Evolutionary conservation across 441 rosid genomes (phyloP).

Genomic region (Mallotus japonicus): DNA sequence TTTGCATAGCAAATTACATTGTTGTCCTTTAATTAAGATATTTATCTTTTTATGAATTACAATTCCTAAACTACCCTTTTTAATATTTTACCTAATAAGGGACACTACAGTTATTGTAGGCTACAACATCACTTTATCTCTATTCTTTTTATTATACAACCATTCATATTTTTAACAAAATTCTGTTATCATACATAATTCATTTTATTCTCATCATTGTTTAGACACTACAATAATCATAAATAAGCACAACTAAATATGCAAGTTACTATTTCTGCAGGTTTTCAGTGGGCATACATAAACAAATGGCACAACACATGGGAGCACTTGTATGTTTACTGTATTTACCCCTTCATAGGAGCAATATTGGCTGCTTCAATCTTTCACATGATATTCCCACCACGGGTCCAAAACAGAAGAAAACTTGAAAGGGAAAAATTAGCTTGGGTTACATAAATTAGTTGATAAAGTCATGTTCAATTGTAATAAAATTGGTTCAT

Average conservation of each 20-base stretch:
- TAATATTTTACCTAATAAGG: too few relatives aligned
- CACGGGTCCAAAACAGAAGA: conserved; percentile 49
- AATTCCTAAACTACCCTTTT: too few relatives aligned
- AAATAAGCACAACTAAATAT: background rate
- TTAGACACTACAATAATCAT: background rate
- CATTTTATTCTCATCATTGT: background rate
- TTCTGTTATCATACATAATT: too few relatives aligned
- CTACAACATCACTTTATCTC: too few relatives aligned
- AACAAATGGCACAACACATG: conserved; percentile 76
- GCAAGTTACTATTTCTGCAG: background rate
- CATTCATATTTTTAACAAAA: too few relatives aligned
- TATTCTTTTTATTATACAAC: too few relatives aligned
- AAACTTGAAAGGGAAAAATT: conserved; percentile 37
- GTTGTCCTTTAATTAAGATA: too few relatives aligned
- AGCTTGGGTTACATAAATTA: background rate
- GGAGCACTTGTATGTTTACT: conserved; percentile 89
- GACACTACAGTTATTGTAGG: too few relatives aligned
- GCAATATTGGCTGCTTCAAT: conserved; percentile 70
- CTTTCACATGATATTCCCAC: conserved; percentile 63
- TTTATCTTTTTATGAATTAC: too few relatives aligned
- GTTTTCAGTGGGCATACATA: conserved; percentile 84
- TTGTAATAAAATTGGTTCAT: conserved; percentile 10
- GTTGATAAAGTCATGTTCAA: conserved; percentile 7
- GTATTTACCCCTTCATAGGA: conserved; percentile 84
- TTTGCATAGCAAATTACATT: too few relatives aligned